These are phyloP conservation scores for Coemansia sp. DNA, from an alignment of 192 early-diverging fungal species.

Conservation along the genomic window DNA sequence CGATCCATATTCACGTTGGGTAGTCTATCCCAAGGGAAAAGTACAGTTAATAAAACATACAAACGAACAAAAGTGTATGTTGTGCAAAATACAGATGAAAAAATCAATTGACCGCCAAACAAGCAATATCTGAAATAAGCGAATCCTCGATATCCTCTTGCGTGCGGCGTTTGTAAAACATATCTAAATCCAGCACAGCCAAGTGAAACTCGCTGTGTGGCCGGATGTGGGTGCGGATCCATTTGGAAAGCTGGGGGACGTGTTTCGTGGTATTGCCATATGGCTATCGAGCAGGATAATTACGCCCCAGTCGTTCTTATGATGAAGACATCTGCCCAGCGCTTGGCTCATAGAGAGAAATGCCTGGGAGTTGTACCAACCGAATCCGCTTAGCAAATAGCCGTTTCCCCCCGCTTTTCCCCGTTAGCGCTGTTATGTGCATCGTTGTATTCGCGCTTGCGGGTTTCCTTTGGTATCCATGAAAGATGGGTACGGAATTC, in stretches of 20 bases:
- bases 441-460: slow-evolving; percentile 61
- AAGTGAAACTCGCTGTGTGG: slow-evolving; percentile 12
- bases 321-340: slow-evolving; percentile 62
- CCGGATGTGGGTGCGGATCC: slow-evolving; percentile 36
- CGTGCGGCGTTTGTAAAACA: slow-evolving; percentile 20
- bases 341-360: slow-evolving; percentile 64
- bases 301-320: slow-evolving; percentile 60
- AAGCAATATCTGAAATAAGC: not conserved
- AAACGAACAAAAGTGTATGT: too few relatives aligned
- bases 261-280: slow-evolving; percentile 26
- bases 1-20: too few relatives aligned
- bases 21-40: too few relatives aligned
- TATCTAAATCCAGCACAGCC: slow-evolving; percentile 22
- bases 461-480: slow-evolving; percentile 49
- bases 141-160: not conserved
- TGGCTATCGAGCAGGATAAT: slow-evolving; percentile 59
- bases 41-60: too few relatives aligned
- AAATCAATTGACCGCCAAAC: not conserved
- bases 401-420: too few relatives aligned
- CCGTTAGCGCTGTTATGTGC: not conserved
- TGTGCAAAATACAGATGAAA: too few relatives aligned
- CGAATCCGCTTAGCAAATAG: slow-evolving; percentile 31
- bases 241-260: slow-evolving; percentile 51
- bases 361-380: slow-evolving; percentile 62
- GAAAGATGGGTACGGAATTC: slow-evolving; percentile 59